Evolutionary conservation across 345 rosid species (phyloP), one percentile per base, ranked within the genome.

Genomic region (Physaria fendleri): DNA sequence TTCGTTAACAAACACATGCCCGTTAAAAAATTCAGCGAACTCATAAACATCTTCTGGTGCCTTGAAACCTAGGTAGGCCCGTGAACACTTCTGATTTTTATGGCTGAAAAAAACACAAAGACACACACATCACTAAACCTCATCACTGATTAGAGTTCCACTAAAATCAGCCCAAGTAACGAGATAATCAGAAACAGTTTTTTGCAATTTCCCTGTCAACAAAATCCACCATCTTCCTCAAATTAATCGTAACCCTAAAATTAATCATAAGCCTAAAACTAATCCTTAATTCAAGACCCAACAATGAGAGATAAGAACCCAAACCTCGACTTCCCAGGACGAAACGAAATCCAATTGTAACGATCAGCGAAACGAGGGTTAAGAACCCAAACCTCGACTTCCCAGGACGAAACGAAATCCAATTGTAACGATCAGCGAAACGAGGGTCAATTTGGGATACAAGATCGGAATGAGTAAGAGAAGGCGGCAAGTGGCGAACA

Each of bases 401-500:
- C 4, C 85, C 89, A 53, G 77, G 74, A 4, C 78, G 81, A 69
- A 79, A 84, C n/a, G 57, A 64, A 58, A 77, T 39, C 87, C 87
- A 84, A 58, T 55, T 69, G 76, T 79, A 81, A 41, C 85, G 82
- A 70, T 73, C 78, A 23, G 68, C 57, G 78, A 82, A 79, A 20
- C 73, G 82, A 73, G 73, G 72, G 33, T 81, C 77, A 39, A 82
- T 77, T 52, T 77, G 85, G 8, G 82, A 63, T 33, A 87, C 66
- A 56, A 87, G 76, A 63, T 79, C 72, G 25, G 82, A 71, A 66
- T 78, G 79, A 6, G 82, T 62, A 28, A 87, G 82, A 24, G 87
- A 74, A 28, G 95, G 95, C 35, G 91, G 91, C 73, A 87, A 68
- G 70, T 78, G 85, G 65, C 95, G 74, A 38, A 87, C 74, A 53